Evolutionary conservation across 371 early-diverging fungal genomes (phyloP), one percentile per base, ranked within the genome.

Genomic region (Lichtheimia ornata): DNA sequence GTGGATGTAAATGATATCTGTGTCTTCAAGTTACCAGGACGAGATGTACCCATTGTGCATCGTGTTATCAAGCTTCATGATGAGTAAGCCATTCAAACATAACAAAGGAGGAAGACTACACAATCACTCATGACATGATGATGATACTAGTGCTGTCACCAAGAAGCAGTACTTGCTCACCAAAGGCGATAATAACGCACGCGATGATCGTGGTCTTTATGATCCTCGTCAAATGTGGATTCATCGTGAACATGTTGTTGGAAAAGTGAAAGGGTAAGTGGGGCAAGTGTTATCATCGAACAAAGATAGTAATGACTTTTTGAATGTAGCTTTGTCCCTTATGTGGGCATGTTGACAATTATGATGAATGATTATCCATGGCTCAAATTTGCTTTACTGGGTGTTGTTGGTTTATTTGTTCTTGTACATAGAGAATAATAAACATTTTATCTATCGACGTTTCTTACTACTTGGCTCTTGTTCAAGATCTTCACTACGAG

Each of bases 121-220:
- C 5, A 13, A n/a, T 50, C 28, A n/a, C 47, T 42, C 44, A 41
- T 15, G n/a, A n/a, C n/a, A 3, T 2, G 44, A n/a, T 30, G 22
- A 45, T 6, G n/a, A 7, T 49, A 20, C 28, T 68, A 91, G 91
- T 30, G 74, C 59, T 35, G 71, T 76, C 12, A 85, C 86, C 15
- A 87, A 84, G 4, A 85, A 90, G 63, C 93, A 95, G 68, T 88
- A 72, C 62, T 68, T 98, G 50, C 79, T 99, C 62, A 99, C 99
- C 45, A 99, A 99, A 80, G 99, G 99, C 50, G 99, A 99, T 77
- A 94, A 97, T 76, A 99, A 99, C 77, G 59, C 67, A n/a, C 79
- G 76, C 5, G 94, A 99, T 72, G 99, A 99, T 73, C 92, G 97
- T 24, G 92, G 87, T 6, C 79, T 99, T 40, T 99, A 99, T 66